Base-by-base conservation (phyloP, 129 eudicot genomes). In the Chrysanthemum seticuspe region DNA sequence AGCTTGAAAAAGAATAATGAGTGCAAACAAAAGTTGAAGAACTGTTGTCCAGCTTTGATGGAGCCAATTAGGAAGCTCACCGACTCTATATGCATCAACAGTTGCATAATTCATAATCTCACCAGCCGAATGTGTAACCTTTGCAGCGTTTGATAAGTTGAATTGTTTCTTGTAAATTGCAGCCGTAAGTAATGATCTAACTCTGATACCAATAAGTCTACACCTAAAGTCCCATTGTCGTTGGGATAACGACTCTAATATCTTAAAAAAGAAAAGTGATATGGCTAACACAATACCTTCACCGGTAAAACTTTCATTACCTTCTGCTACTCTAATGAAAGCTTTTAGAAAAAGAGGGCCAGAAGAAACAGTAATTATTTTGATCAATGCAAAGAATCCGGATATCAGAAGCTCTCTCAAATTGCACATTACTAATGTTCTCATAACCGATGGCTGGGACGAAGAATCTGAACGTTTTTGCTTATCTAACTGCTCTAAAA, bases 1-100 rank as follows among this genome's bases (percentile, higher is more conserved):
- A 21, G 97, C 83, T 18, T 80, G 89, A 67, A 77, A 83, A 31
- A 94, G 89, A 56, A 94, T 90, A 19, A 80, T 67, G 2, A 94
- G 80, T 3, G 97, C 97, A 13, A 94, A 71, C 52, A 87, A 68
- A 72, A 94, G 96, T 64, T 94, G 99, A 70, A 94, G 83, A 71
- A 74, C 71, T 5, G 99, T 90, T 3, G 97, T 94, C 99, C 99
- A 94, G 11, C 84, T 83, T 78, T 90, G 99, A 74, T 94, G 99
- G 47, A 86, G 79, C 93, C 96, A 94, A 65, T 71, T 88, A 4
- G 99, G 99, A 67, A 94, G 88, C 74, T 94, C 99, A 15, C 99
- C 99, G 6, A 94, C 86, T 60, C 99, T 67, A 50, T 90, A 94
- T 34, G 96, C 96, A 83, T 94, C 98, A 36, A 86, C 91, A 4